Evolutionary conservation across 306 rosid species (phyloP), one percentile per base, ranked within the genome.

Genomic region (Casuarina equisetifolia): DNA sequence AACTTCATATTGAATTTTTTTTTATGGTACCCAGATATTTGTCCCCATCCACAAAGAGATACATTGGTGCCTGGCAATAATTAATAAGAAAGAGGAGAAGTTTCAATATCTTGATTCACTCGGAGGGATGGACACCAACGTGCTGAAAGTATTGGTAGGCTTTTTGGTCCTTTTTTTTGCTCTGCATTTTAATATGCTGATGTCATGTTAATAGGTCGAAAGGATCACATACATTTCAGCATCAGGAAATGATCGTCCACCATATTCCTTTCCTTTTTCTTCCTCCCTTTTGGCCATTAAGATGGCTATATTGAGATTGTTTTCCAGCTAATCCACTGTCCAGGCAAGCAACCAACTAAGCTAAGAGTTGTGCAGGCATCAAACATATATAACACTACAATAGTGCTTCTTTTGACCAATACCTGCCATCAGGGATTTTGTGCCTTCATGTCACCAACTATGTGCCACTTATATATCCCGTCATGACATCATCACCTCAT

Each of bases 61-160:
- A 78, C 99, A 96, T 79, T 96, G 99, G 99, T 96, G 99, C 81
- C 76, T 96, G 87, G 97, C 97, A 54, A 86, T 96, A 74, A 96
- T 96, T 80, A 93, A 91, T 76, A 91, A 85, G 83, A 88, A 77
- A 83, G 99, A 92, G 42, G 53, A 87, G 88, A 96, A 92, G 81
- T 91, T 96, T 62, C 99, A 96, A 88, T 96, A 96, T 82, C 97
- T 96, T 74, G 99, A 96, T 85, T 96, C 99, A 3, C 89, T 96
- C 80, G 81, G 75, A 83, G 99, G 99, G 81, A 81, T 8, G 67
- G 98, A 96, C 80, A 68, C 57, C 36, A 82, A 44, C 46, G 98
- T 89, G 75, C 84, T 92, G 73, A 75, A 75, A 54, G 81, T 81
- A 75, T 85, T 96, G 98, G 99, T 96, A 91, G 71, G 79, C 19